These are phyloP conservation scores for Fraxinus floribunda DNA, from an alignment of 305 asterid species.

Conservation along the genomic window DNA sequence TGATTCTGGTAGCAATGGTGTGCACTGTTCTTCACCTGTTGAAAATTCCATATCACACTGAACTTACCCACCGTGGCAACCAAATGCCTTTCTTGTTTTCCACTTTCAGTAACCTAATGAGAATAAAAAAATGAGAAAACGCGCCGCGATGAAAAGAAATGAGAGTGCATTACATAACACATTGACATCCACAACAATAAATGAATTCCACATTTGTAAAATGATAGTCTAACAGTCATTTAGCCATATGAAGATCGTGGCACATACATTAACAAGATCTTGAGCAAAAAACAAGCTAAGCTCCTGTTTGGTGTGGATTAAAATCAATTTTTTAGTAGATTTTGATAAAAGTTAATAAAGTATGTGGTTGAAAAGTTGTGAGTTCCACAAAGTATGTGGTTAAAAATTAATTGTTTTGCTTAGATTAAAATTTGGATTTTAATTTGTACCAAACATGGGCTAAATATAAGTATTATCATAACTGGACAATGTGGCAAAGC, in stretches of 20 bases:
- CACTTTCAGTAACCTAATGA: constrained; percentile 91
- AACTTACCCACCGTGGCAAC: constrained; percentile 97
- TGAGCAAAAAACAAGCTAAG: background rate
- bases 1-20: constrained; percentile 84
- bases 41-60: constrained; percentile 90
- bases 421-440: too few species aligned
- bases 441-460: background rate
- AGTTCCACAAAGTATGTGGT: background rate
- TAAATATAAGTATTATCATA: background rate
- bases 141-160: background rate
- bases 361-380: too few species aligned
- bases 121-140: background rate
- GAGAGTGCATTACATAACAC: background rate
- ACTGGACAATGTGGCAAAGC: background rate
- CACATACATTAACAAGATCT: background rate
- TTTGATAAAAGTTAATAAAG: background rate
- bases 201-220: background rate
- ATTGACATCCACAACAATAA: background rate
- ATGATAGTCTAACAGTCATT: background rate
- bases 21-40: constrained; percentile 90
- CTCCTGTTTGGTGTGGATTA: background rate
- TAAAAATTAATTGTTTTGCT: background rate
- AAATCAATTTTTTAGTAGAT: background rate
- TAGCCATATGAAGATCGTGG: background rate
- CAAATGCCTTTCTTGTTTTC: constrained; percentile 90